Percentiles rank a stretch among this genome's conserved stretches.
Evolutionary conservation across 2,329 filamentous ascomycete genomes (phyloP).

Genomic region (Didymella sp.): DNA sequence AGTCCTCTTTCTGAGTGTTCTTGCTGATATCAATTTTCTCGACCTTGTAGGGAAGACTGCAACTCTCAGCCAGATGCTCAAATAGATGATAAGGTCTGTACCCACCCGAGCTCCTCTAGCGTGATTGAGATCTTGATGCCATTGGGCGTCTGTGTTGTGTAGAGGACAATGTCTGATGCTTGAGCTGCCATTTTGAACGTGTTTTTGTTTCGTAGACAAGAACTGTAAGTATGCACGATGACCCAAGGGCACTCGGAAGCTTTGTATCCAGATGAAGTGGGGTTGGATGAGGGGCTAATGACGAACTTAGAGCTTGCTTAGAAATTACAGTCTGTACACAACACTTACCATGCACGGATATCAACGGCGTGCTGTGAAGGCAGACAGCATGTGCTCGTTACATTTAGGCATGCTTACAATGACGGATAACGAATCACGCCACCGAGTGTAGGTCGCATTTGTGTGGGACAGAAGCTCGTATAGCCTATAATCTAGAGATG

Average conservation of each 20-base stretch:
- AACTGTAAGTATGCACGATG: background rate
- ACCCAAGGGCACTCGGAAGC: background rate
- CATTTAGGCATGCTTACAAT: too few species aligned
- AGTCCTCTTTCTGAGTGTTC: constrained; percentile 81
- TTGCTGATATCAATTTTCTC: constrained; percentile 74
- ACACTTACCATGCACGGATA: background rate
- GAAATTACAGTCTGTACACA: constrained; percentile 24
- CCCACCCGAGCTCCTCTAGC: constrained; percentile 76
- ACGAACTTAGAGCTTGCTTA: constrained; percentile 36
- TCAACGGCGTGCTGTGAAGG: background rate
- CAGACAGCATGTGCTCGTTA: background rate
- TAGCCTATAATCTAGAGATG: too few species aligned
- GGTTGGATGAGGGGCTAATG: constrained; percentile 36
- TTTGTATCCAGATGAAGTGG: constrained; percentile 25
- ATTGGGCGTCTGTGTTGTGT: constrained; percentile 85
- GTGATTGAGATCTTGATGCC: constrained; percentile 89
- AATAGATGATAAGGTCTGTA: background rate
- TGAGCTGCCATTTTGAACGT: constrained; percentile 30
- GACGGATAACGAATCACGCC: too few species aligned
- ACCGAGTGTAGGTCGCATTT: too few species aligned
- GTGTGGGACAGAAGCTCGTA: too few species aligned
- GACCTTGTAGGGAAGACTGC: constrained; percentile 74
- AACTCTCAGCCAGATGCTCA: background rate
- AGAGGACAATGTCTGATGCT: constrained; percentile 74
- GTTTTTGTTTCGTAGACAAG: background rate